Evolutionary conservation across 75 land plant species (phyloP), one percentile per base, ranked within the genome.

Genomic region (Pseudotsuga menziesii): DNA sequence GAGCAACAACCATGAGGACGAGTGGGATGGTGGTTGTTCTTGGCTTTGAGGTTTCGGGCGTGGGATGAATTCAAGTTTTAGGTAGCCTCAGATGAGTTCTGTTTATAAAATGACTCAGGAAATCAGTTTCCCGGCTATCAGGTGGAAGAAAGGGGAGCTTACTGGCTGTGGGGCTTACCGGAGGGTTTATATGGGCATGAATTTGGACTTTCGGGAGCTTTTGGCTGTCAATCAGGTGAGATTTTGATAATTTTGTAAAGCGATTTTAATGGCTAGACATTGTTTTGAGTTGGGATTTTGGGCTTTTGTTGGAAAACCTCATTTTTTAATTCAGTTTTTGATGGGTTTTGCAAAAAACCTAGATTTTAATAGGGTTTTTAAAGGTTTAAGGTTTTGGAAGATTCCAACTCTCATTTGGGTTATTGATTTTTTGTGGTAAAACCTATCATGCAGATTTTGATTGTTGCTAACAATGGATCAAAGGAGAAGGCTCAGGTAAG

Each of bases 121-220:
- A 57, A 58, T 57, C 41, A 12, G 79, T 2, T n/a, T 19, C 79
- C 9, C 79, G 17, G 20, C 80, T 54, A 92, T 97, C 77, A 91
- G 98, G 77, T 97, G 99, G 98, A 85, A 98, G 82, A 92, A 92
- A 72, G 99, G 99, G 11, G 98, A 94, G 86, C 76, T 94, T 73
- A 94, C 94, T 71, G 99, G 99, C 11, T 87, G 81, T 39, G 99
- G 99, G 23, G 99, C 98, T 7, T 97, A 91, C 76, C 98, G 99
- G 2, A 87, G 93, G 17, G 99, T 97, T 36, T 94, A 94, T 54
- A 97, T 97, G 98, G 99, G 99, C 29, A 95, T 97, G 95, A 91
- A 97, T 73, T 89, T 94, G 17, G 95, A 94, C 81, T 97, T 98
- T 11, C 98, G 99, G 11, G 98, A 94, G 86, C 92, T 97, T 17